phyloP scores from a whole-genome alignment of 2,329 filamentous ascomycete species.

The Fusarium nurragi region DNA sequence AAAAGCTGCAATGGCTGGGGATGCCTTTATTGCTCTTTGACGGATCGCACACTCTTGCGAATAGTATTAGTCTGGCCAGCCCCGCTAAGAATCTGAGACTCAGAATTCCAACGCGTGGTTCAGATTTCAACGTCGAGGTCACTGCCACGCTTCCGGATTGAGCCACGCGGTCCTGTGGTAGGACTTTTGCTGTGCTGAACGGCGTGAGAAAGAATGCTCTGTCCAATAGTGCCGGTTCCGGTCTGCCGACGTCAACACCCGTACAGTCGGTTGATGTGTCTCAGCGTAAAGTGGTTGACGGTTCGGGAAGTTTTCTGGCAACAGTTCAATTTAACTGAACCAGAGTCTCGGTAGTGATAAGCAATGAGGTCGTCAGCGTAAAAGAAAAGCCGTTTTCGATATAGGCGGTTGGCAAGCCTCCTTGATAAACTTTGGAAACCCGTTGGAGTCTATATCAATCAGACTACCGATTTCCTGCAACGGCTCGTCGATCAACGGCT shows the following conservation, averaged over 20 bases:
- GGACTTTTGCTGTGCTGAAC: slow-evolving; percentile 18
- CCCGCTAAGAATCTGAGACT: slow-evolving; percentile 43
- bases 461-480: slow-evolving; percentile 13
- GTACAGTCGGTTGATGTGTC: slow-evolving; percentile 32
- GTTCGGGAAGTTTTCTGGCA: slow-evolving; percentile 16
- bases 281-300: slow-evolving; percentile 38
- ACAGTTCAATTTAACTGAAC: slow-evolving; percentile 23
- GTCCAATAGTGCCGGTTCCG: slow-evolving; percentile 34
- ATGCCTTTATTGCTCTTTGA: slow-evolving; percentile 41
- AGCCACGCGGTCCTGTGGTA: slow-evolving; percentile 32
- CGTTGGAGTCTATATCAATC: slow-evolving; percentile 28
- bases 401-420: slow-evolving; percentile 15
- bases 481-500: slow-evolving; percentile 21
- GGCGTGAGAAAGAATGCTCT: slow-evolving; percentile 35
- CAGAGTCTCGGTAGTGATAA: slow-evolving; percentile 7
- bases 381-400: slow-evolving; percentile 12
- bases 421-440: slow-evolving; percentile 20
- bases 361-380: slow-evolving; percentile 4
- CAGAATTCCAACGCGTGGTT: slow-evolving; percentile 42
- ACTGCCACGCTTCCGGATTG: slow-evolving; percentile 39
- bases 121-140: slow-evolving; percentile 25
- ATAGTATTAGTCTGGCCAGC: slow-evolving; percentile 33
- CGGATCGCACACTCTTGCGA: slow-evolving; percentile 20
- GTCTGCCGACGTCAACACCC: slow-evolving; percentile 21
- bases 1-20: slow-evolving; percentile 33